A percentile compares a stretch with the other conserved stretches of the same genome.
phyloP scores from a whole-genome alignment of 345 rosid genomes.

The Bruguiera gymnorhiza region DNA sequence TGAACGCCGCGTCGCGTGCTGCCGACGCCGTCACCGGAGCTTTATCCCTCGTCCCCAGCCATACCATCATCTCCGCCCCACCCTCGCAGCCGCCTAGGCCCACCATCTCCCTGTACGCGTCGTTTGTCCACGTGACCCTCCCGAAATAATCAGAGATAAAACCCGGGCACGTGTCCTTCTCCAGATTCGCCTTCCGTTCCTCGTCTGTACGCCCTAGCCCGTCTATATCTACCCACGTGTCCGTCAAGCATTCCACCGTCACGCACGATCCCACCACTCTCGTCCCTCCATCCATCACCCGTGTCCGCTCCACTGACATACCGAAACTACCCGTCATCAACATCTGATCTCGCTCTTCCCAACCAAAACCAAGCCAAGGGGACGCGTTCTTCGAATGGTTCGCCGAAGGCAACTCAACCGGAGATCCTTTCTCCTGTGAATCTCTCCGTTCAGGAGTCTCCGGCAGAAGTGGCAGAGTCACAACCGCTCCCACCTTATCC shows the following conservation, averaged over 20 bases:
- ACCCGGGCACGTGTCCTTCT: constrained; percentile 81
- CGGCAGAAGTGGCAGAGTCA: constrained; percentile 64
- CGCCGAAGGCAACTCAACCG: constrained; percentile 9
- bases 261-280: constrained; percentile 47
- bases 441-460: constrained; percentile 49
- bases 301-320: constrained; percentile 4
- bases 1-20: constrained; percentile 46
- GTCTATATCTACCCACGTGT: constrained; percentile 52
- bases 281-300: constrained; percentile 18
- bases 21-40: constrained; percentile 16
- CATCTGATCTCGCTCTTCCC: constrained; percentile 9
- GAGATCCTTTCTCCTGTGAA: constrained; percentile 21
- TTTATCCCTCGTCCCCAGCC: constrained; percentile 59
- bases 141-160: constrained; percentile 60
- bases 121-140: constrained; percentile 73
- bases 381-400: constrained; percentile 22
- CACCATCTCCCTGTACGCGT: constrained; percentile 61
- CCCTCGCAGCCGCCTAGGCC: constrained; percentile 20
- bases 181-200: constrained; percentile 50
- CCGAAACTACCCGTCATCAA: background rate
- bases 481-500: constrained; percentile 21
- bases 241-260: constrained; percentile 73
- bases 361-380: constrained; percentile 47
- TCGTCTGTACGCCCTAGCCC: constrained; percentile 56
- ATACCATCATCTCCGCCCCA: constrained; percentile 40